These are phyloP conservation scores for Orbilia ellipsospora DNA, from an alignment of 2,329 filamentous ascomycete species.

Conservation along the genomic window DNA sequence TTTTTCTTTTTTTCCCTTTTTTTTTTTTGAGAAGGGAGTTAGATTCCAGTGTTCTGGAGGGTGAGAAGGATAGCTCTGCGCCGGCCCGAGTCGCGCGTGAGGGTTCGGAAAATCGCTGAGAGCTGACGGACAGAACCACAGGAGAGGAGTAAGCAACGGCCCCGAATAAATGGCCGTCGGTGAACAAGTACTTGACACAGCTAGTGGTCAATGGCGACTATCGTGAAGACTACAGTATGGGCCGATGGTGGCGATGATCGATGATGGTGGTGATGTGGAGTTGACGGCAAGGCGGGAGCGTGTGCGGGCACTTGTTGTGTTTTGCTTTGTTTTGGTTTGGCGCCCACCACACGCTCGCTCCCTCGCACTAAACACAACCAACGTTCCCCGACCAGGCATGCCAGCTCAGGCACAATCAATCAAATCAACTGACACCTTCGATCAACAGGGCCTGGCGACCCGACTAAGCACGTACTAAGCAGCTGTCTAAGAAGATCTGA, in stretches of 20 bases:
- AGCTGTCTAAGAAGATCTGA: too few species aligned
- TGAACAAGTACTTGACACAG: background rate
- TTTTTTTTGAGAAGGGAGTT: slow-evolving; percentile 53
- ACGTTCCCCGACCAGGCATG: too few species aligned
- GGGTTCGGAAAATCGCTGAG: background rate
- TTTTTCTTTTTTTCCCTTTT: too few species aligned
- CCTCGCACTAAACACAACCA: too few species aligned
- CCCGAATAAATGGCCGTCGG: too few species aligned
- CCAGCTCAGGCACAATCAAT: too few species aligned
- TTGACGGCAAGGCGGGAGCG: slow-evolving; percentile 16
- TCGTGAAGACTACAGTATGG: background rate
- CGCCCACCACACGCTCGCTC: background rate
- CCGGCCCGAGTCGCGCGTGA: background rate
- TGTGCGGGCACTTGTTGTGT: slow-evolving; percentile 35
- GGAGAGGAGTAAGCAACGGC: background rate
- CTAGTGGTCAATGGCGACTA: background rate
- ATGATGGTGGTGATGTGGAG: slow-evolving; percentile 15
- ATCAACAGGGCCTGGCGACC: too few species aligned
- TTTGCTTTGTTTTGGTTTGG: slow-evolving; percentile 51
- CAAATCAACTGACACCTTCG: too few species aligned
- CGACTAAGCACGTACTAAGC: too few species aligned
- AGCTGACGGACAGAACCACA: background rate
- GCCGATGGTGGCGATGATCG: background rate
- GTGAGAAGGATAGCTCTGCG: background rate
- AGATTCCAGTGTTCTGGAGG: slow-evolving; percentile 12